Percentiles rank a stretch among this genome's conserved stretches.
Evolutionary conservation across 441 rosid species (phyloP).

Genomic region (Gossypium laxum): DNA sequence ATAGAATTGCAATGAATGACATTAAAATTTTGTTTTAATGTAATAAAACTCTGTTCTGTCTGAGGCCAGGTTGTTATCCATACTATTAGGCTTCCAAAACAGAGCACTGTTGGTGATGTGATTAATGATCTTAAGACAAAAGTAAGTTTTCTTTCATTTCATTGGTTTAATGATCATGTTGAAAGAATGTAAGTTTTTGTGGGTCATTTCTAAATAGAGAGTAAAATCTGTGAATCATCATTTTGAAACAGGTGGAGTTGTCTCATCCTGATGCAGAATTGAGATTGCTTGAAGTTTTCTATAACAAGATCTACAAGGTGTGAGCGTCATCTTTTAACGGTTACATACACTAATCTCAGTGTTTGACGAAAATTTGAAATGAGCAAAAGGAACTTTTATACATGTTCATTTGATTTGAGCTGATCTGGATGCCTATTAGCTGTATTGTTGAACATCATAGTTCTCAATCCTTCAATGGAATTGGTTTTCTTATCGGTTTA

Average conservation of each 20-base stretch:
- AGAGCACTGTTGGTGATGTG: constrained; percentile 48
- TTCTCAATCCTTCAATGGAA: not conserved
- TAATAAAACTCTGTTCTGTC: constrained; percentile 8
- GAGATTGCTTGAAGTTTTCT: constrained; percentile 40
- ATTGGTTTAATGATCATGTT: not conserved
- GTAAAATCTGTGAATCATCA: not conserved
- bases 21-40: not conserved
- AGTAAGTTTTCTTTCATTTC: constrained; percentile 18
- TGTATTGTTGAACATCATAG: not conserved
- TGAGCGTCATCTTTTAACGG: not conserved
- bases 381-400: not conserved
- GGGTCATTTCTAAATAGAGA: not conserved
- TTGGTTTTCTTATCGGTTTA: not conserved
- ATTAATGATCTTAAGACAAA: constrained; percentile 26
- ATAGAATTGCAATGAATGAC: not conserved
- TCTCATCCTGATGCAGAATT: constrained; percentile 40
- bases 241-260: constrained; percentile 19
- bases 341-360: not conserved
- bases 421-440: not conserved
- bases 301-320: constrained; percentile 50
- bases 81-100: constrained; percentile 45
- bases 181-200: not conserved
- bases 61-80: constrained; percentile 34
- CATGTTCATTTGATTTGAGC: not conserved
- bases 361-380: not conserved